These are phyloP conservation scores for Apodospora peruviana DNA, from an alignment of 495 filamentous ascomycete species.

Conservation along the genomic window DNA sequence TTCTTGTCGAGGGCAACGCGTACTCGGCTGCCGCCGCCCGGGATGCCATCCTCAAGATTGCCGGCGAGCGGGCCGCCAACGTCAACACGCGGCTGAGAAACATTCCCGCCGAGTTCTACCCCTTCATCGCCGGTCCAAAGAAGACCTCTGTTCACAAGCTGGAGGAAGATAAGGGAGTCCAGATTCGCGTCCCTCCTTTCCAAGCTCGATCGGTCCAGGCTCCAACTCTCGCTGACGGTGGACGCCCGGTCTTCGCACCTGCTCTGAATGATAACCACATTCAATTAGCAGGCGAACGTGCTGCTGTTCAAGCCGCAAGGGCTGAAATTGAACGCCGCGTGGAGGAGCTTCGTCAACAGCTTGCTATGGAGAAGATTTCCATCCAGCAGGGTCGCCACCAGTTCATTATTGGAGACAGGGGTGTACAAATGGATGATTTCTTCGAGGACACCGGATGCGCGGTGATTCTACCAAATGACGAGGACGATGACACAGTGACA, in stretches of 20 bases:
- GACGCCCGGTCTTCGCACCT: conserved; percentile 61
- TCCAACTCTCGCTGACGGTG: conserved; percentile 56
- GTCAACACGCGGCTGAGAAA: conserved; percentile 70
- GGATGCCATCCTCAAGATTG: conserved; percentile 76
- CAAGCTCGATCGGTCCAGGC: conserved; percentile 66
- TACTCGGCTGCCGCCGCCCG: conserved; percentile 75
- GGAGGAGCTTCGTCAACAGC: conserved; percentile 59
- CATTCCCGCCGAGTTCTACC: conserved; percentile 88
- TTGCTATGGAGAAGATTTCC: conserved; percentile 66
- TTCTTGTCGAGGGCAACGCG: conserved; percentile 84
- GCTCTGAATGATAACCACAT: conserved; percentile 64
- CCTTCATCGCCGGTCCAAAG: conserved; percentile 84
- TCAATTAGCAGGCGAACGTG: conserved; percentile 77
- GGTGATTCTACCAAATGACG: conserved; percentile 68
- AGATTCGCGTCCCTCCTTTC: conserved; percentile 74
- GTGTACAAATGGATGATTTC: conserved; percentile 75
- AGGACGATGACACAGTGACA: conserved; percentile 73
- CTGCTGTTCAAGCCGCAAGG: conserved; percentile 71
- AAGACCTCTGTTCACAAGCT: conserved; percentile 60
- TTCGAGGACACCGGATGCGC: conserved; percentile 85
- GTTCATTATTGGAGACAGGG: conserved; percentile 81
- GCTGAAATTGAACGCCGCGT: conserved; percentile 73
- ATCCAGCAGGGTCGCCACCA: conserved; percentile 79
- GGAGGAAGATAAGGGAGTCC: conserved; percentile 57
- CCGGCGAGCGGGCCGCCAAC: conserved; percentile 75